Conservation (phyloP, 2,329 filamentous ascomycete genomes). For the Pseudogymnoascus sp. region DNA sequence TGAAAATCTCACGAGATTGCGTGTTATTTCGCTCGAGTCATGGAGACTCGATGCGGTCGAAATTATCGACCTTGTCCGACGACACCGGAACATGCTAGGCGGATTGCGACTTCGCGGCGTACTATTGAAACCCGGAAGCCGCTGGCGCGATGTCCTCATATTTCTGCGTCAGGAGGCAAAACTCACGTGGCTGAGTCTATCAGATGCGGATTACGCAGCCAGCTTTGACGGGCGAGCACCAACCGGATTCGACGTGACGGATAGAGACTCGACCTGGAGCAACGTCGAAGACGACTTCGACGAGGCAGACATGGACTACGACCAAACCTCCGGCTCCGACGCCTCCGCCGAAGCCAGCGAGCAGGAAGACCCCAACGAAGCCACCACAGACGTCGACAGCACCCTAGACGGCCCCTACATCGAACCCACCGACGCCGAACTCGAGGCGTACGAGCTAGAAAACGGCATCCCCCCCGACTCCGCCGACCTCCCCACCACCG, state of each 20-base stretch:
- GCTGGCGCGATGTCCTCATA: slow-evolving; percentile 53
- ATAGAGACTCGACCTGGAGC: slow-evolving; percentile 19
- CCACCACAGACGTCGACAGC: slow-evolving; percentile 17
- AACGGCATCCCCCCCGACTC: neutral
- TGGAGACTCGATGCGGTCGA: slow-evolving; percentile 56
- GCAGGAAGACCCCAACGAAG: slow-evolving; percentile 25
- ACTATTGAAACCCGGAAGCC: slow-evolving; percentile 50
- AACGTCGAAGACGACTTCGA: slow-evolving; percentile 24
- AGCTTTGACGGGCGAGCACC: slow-evolving; percentile 38
- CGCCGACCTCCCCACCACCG: neutral
- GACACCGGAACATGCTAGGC: slow-evolving; percentile 49
- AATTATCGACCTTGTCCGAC: slow-evolving; percentile 48
- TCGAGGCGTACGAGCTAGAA: neutral
- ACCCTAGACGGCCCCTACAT: slow-evolving; percentile 5
- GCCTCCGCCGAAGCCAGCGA: slow-evolving; percentile 20
- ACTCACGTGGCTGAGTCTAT: slow-evolving; percentile 56
- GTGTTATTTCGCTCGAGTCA: slow-evolving; percentile 57
- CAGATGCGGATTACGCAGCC: slow-evolving; percentile 51
- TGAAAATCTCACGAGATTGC: slow-evolving; percentile 52
- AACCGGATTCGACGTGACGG: slow-evolving; percentile 13
- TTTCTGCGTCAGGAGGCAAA: slow-evolving; percentile 46
- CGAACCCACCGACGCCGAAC: neutral
- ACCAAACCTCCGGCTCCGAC: slow-evolving; percentile 24
- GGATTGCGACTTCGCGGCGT: slow-evolving; percentile 54
- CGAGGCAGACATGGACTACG: slow-evolving; percentile 12